A percentile compares a stretch with the other conserved stretches of the same genome.
phyloP scores from a whole-genome alignment of 306 rosid species.

The Crataegus laevigata region DNA sequence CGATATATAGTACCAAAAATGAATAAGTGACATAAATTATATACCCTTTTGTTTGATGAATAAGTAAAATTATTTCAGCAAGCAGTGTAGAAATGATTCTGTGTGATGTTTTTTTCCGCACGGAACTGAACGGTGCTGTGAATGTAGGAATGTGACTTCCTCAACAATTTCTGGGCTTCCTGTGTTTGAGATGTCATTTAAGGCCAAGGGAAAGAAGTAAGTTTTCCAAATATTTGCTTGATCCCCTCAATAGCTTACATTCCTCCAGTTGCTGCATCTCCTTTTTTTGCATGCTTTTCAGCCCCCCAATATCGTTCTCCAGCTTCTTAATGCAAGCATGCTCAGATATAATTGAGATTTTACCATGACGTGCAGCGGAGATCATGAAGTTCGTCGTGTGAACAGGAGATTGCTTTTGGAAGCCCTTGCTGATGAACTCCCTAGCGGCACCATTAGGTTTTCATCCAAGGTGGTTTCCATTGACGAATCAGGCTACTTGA shows the following conservation, averaged over 20 bases:
- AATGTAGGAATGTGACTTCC: slow-evolving; percentile 39
- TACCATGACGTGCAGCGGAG: slow-evolving; percentile 11
- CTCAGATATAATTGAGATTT: neutral
- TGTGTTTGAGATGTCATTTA: slow-evolving; percentile 24
- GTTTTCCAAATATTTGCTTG: neutral
- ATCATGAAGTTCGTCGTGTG: slow-evolving; percentile 46
- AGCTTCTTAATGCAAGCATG: neutral
- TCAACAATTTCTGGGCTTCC: slow-evolving; percentile 42
- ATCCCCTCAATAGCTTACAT: neutral
- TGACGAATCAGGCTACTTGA: slow-evolving; percentile 46
- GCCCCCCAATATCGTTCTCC: neutral
- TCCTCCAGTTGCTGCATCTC: too few relatives aligned
- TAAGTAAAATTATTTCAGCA: too few relatives aligned
- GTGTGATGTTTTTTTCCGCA: too few relatives aligned
- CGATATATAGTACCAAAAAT: too few relatives aligned
- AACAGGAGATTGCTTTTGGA: slow-evolving; percentile 47
- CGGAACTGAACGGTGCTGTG: neutral
- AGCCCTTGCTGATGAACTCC: slow-evolving; percentile 58
- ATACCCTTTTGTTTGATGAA: too few relatives aligned
- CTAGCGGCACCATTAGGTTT: slow-evolving; percentile 54
- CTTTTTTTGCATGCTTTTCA: neutral
- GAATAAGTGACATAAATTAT: neutral
- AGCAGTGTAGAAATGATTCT: neutral
- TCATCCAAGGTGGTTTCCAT: slow-evolving; percentile 64
- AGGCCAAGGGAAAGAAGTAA: slow-evolving; percentile 37